These are phyloP conservation scores for Dactylis glomerata DNA, from an alignment of 176 grass and related monocot species.

Conservation along the genomic window DNA sequence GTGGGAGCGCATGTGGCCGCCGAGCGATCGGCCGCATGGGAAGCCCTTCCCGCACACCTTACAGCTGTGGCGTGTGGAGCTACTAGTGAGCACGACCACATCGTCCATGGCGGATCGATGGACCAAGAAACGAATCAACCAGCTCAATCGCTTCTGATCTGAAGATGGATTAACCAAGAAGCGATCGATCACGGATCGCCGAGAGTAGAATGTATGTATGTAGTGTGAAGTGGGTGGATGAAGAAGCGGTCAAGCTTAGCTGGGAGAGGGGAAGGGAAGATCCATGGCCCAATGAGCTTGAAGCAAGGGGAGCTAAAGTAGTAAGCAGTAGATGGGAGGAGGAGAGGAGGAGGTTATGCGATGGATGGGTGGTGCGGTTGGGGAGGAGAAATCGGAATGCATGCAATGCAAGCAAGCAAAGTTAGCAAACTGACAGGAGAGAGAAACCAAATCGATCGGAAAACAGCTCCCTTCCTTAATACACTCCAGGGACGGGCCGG, in stretches of 20 bases:
- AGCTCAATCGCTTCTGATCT: neutral
- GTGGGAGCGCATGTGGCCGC: constrained; percentile 70
- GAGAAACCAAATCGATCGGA: constrained; percentile 38
- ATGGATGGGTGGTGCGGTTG: constrained; percentile 20
- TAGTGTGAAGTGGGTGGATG: neutral
- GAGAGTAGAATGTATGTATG: neutral
- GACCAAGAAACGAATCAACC: neutral
- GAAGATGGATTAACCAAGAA: constrained; percentile 19
- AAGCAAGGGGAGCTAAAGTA: constrained; percentile 41
- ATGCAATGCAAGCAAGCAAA: constrained; percentile 46
- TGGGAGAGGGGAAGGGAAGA: neutral
- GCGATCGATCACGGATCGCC: neutral
- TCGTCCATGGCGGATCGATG: constrained; percentile 19
- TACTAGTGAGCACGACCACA: constrained; percentile 9
- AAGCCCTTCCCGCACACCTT: constrained; percentile 69
- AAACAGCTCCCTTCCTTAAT: neutral
- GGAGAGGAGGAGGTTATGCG: constrained; percentile 25
- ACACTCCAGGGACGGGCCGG: neutral
- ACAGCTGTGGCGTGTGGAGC: constrained; percentile 37
- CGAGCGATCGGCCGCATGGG: constrained; percentile 55
- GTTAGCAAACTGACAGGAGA: constrained; percentile 51
- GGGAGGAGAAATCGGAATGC: constrained; percentile 39
- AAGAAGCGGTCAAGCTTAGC: constrained; percentile 35
- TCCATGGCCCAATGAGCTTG: constrained; percentile 32
- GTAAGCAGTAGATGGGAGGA: constrained; percentile 42